Base-by-base conservation (phyloP, 2,329 filamentous ascomycete species). In the Microsporum ferrugineum region DNA sequence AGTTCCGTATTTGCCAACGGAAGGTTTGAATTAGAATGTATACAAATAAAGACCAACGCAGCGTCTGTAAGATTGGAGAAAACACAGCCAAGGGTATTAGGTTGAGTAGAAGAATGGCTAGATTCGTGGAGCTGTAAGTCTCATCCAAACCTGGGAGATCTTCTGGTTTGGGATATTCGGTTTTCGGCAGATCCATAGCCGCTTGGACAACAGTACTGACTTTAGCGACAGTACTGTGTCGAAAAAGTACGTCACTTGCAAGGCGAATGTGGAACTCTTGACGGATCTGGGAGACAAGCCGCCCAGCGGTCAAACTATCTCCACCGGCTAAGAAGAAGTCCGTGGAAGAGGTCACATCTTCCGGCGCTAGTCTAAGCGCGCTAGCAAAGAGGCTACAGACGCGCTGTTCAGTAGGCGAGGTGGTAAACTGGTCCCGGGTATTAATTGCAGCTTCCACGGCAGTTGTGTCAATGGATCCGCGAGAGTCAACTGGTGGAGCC, bases 321-420 rank as follows among this genome's bases (percentile, higher is more conserved):
- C 57, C 57, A 23, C 57, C 57, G 8, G 43, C 23, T 29, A 31
- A n/a, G 17, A 59, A 59, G 43, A 59, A 59, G 39, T 59, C 57
- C 10, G 57, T 43, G 17, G 38, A 12, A 7, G 29, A 14, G 10
- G 31, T 31, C 31, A 59, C 27, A 7, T 59, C 57, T 8, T 31
- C 57, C 17, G 3, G 57, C 2, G 39, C 17, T 6, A 39, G n/a
- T 23, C 57, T 14, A 10, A 59, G 57, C 1, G 43, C 39, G 8
- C 6, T 14, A 45, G 34, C 39, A 45, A 59, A 59, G 29, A 45
- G 38, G 17, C 7, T 23, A 29, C 39, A 45, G 5, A 59, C 38
- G 8, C 43, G 23, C 29, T 10, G 34, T 34, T 59, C 57, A 12
- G n/a, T 45, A 14, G 14, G 23, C 8, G 57, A 43, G 8, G 27